Evolutionary conservation across 2,329 filamentous ascomycete species (phyloP).

Genomic region (Aspergillus sclerotialis): DNA sequence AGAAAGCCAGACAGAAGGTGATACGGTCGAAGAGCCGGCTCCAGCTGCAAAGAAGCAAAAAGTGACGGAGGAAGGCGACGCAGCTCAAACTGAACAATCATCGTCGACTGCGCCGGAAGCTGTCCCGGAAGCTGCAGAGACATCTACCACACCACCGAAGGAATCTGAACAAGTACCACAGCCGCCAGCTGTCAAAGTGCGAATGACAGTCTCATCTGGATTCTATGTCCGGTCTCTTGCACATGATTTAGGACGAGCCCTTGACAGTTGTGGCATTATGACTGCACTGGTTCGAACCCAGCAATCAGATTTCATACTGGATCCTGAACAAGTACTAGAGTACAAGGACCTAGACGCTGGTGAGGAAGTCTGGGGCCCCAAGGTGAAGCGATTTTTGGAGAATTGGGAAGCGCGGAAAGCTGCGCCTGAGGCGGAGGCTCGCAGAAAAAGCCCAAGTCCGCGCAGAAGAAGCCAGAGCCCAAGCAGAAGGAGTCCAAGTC

Average conservation of each 20-base stretch:
- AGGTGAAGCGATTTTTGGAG: slow-evolving; percentile 56
- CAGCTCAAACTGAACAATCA: slow-evolving; percentile 11
- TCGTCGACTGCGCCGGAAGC: too few relatives aligned
- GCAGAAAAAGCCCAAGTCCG: slow-evolving; percentile 2
- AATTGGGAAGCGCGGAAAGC: slow-evolving; percentile 42
- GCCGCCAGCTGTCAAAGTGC: slow-evolving; percentile 69
- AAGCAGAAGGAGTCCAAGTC: too few relatives aligned
- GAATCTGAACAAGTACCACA: slow-evolving; percentile 10
- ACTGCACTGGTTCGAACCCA: slow-evolving; percentile 70
- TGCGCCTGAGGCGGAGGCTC: slow-evolving; percentile 9
- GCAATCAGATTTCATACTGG: slow-evolving; percentile 73
- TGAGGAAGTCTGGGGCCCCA: slow-evolving; percentile 74
- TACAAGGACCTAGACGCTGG: slow-evolving; percentile 69
- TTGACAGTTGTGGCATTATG: slow-evolving; percentile 81
- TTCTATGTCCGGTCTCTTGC: slow-evolving; percentile 95
- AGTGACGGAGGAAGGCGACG: slow-evolving; percentile 19
- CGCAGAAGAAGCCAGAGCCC: too few relatives aligned
- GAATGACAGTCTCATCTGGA: slow-evolving; percentile 88
- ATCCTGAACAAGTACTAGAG: slow-evolving; percentile 64
- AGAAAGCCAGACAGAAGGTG: slow-evolving; percentile 14
- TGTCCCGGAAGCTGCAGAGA: slow-evolving; percentile 3
- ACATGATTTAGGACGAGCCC: slow-evolving; percentile 78
- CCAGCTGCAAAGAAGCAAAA: slow-evolving; percentile 24
- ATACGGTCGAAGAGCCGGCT: slow-evolving; percentile 1
- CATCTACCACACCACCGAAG: slow-evolving; percentile 1